Percentiles rank a stretch among this genome's conserved stretches.
These are phyloP conservation scores for Diatrype stigma DNA, from an alignment of 2,329 filamentous ascomycete genomes.

Conservation along the genomic window DNA sequence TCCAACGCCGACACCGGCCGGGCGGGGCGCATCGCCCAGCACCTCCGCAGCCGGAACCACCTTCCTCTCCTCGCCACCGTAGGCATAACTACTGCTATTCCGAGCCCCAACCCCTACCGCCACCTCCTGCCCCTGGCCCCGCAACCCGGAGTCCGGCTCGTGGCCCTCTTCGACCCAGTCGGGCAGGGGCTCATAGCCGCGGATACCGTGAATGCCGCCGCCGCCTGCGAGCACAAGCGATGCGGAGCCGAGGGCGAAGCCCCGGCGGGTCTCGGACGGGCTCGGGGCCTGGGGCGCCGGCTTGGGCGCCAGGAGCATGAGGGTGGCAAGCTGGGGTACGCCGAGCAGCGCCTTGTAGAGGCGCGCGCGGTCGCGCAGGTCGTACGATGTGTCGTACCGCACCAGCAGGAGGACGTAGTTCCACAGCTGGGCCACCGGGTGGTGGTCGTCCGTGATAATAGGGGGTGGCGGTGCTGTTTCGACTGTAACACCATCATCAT, in stretches of 20 bases:
- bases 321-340: constrained; percentile 79
- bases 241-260: constrained; percentile 75
- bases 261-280: constrained; percentile 78
- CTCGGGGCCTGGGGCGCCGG: constrained; percentile 87
- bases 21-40: constrained; percentile 54
- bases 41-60: constrained; percentile 57
- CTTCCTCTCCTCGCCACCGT: constrained; percentile 35
- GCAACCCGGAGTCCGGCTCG: constrained; percentile 72
- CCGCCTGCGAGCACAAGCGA: constrained; percentile 74
- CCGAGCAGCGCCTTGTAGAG: constrained; percentile 82
- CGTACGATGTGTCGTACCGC: constrained; percentile 91
- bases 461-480: constrained; percentile 20
- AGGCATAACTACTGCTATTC: constrained; percentile 26
- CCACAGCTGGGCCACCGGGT: constrained; percentile 76
- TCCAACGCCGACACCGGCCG: constrained; percentile 28
- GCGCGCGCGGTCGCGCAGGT: constrained; percentile 85
- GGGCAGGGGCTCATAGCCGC: constrained; percentile 75
- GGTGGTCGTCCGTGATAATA: constrained; percentile 52
- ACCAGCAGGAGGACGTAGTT: constrained; percentile 79
- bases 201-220: constrained; percentile 66
- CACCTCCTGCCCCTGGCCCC: constrained; percentile 36
- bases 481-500: constrained; percentile 23
- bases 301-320: constrained; percentile 90
- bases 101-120: constrained; percentile 36
- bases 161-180: constrained; percentile 77